Base-by-base conservation (phyloP, 2,329 filamentous ascomycete species). In the Sordariomycetes sp. region DNA sequence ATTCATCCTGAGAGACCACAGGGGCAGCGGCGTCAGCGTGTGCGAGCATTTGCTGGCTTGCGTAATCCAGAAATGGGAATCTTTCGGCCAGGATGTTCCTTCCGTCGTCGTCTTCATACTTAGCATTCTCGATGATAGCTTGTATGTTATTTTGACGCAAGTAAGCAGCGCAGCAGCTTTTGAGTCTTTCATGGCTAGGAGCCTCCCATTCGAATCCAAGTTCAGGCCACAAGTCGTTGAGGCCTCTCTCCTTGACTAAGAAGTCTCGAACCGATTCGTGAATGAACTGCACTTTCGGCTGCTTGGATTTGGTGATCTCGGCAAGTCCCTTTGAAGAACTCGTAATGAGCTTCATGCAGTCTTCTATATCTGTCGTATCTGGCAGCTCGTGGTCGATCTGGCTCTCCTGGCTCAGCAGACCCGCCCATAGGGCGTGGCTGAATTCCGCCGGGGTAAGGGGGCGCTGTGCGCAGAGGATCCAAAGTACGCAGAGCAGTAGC, bases 251-350 rank as follows among this genome's bases (percentile, higher is more conserved):
- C 7, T 55, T 55, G 3, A 67, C 16, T 0, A 72, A 48, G 31
- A 64, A 70, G 10, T 71, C 66, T 1, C 56, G 44, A 0, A 72
- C 64, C 0, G 68, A 68, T 40, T 71, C 64, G 25, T 72, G 68
- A 5, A 72, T 71, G 44, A 72, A 75, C 37, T 74, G 70, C 1
- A 72, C 62, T 0, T 42, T 61, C 0, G 45, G 42, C 0, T 17
- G 3, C 10, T 50, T 42, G 0, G 48, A 43, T 11, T 46, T 56
- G 0, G 58, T 62, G 1, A 62, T 39, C 35, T 72, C 67, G 0
- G 59, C 62, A 8, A 75, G 51, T 0, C 72, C 70, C 42, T 73
- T 75, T 0, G 70, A 75, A 0, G 50, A 60, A 21, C 48, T 51
- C 0, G 61, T 44, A 0, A 73, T 50, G 15, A 53, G 64, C 2